Conservation (phyloP, 2,329 filamentous ascomycete genomes). For the Paracoccidioides brasiliensis region DNA sequence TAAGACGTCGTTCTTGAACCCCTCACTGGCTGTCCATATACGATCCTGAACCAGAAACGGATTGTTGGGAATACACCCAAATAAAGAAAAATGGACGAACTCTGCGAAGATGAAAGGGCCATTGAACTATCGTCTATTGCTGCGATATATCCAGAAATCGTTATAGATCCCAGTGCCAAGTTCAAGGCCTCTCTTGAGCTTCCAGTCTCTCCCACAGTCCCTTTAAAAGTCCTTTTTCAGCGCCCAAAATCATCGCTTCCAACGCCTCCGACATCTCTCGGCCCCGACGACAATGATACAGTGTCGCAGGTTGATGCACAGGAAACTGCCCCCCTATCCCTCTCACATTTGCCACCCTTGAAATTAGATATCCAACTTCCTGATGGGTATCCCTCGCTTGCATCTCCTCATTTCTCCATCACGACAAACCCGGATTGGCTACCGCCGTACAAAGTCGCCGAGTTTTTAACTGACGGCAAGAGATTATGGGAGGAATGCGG, state of each 20-base stretch:
- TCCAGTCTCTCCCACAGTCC: conserved; percentile 40
- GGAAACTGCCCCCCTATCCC: conserved; percentile 29
- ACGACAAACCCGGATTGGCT: conserved; percentile 42
- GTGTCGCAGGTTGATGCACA: conserved; percentile 8
- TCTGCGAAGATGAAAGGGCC: conserved; percentile 42
- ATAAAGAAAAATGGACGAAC: conserved; percentile 25
- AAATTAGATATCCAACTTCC: conserved; percentile 41
- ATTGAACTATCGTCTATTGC: conserved; percentile 47
- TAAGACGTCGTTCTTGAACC: background rate
- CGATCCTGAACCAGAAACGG: background rate
- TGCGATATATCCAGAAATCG: conserved; percentile 51
- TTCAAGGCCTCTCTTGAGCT: conserved; percentile 43
- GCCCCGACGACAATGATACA: conserved; percentile 16
- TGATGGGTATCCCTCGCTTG: conserved; percentile 41
- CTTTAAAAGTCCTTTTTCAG: conserved; percentile 36
- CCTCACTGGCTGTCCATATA: background rate
- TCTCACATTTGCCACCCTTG: conserved; percentile 46
- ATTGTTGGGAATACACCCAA: background rate
- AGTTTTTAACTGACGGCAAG: conserved; percentile 35
- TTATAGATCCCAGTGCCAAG: conserved; percentile 32
- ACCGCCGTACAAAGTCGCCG: conserved; percentile 29
- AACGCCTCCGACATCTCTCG: conserved; percentile 31
- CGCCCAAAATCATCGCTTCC: conserved; percentile 22
- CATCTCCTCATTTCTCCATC: conserved; percentile 39
- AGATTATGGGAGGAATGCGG: conserved; percentile 49